Evolutionary conservation across 2,329 filamentous ascomycete species (phyloP).

Genomic region (Chaetothyriales sp.): DNA sequence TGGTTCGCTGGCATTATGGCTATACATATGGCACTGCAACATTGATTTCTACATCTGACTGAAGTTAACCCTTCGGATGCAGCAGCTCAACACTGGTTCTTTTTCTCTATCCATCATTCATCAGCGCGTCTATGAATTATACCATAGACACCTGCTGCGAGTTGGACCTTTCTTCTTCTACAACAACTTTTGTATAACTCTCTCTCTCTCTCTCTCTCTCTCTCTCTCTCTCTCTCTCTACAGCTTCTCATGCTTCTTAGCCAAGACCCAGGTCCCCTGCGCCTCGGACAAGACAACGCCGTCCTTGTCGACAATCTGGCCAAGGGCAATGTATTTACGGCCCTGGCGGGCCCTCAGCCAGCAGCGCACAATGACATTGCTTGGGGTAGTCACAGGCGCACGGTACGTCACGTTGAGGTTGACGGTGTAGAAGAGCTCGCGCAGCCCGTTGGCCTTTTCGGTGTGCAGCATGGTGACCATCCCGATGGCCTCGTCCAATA

Average conservation of each 20-base stretch:
- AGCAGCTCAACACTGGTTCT: too few relatives aligned
- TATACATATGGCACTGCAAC: background rate
- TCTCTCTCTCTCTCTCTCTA: conserved; percentile 3
- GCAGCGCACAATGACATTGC: conserved; percentile 11
- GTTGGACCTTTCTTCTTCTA: too few relatives aligned
- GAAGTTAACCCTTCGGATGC: background rate
- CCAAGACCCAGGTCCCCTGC: conserved; percentile 15
- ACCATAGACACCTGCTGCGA: background rate
- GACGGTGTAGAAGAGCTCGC: conserved; percentile 15
- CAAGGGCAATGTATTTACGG: conserved; percentile 14
- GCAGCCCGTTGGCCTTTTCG: conserved; percentile 7
- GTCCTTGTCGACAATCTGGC: conserved; percentile 15
- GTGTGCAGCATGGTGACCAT: conserved; percentile 23
- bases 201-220: too few relatives aligned
- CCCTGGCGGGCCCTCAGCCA: conserved; percentile 15
- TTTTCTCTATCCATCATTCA: too few relatives aligned
- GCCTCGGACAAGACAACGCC: conserved; percentile 15
- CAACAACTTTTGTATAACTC: too few relatives aligned
- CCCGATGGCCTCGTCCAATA: conserved; percentile 32
- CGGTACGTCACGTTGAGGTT: conserved; percentile 15
- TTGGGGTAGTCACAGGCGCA: conserved; percentile 13
- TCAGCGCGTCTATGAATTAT: too few relatives aligned
- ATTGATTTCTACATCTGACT: background rate
- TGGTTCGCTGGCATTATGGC: background rate
- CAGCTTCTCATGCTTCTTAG: conserved; percentile 11